Base-by-base conservation (phyloP, 768 basidiomycete species). In the Tubosaeta sp. region DNA sequence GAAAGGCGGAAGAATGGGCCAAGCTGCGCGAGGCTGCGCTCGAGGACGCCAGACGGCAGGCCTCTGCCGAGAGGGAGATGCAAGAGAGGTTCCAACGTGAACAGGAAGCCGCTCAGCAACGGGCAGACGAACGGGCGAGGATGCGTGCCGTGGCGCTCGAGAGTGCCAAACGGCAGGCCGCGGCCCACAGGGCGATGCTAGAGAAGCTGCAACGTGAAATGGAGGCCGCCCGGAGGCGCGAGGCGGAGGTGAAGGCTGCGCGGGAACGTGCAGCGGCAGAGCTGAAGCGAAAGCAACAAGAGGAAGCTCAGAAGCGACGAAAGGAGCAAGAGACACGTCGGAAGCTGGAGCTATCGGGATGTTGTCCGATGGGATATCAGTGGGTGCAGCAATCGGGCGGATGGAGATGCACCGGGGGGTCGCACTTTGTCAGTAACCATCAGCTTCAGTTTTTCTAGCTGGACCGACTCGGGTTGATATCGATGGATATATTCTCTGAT, bases 321-420 rank as follows among this genome's bases (percentile, higher is more conserved):
- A 52, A 57, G 31, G 61, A 71, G 44, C 48, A 57, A 2, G 53
- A 59, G 16, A 71, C 66, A 4, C 83, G 77, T 63, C 52, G 47
- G 29, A 75, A 68, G 46, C 55, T 82, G 14, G 65, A 72, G 1
- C 22, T 47, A 1, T 75, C 83, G 69, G 83, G 84, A 0, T 62
- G 76, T 2, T 85, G 84, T 54, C 59, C 62, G 3, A 64, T 54
- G 19, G 80, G 79, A 1, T 82, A 56, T 50, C 57, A 18, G 9
- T 82, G 79, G 81, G 70, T 75, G 44, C 68, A 62, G 42, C 67
- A 71, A 46, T 3, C 11, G 0, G 55, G 44, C 5, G 78, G 77
- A 3, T 81, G 76, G 64, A 60, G 76, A 12, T 81, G 79, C 54
- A 59, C 67, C 2, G 80, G 73, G 2, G 78, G 80, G 1, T n/a